Evolutionary conservation across 257 asterid species (phyloP).

Genomic region (Schizonepeta tenuifolia): DNA sequence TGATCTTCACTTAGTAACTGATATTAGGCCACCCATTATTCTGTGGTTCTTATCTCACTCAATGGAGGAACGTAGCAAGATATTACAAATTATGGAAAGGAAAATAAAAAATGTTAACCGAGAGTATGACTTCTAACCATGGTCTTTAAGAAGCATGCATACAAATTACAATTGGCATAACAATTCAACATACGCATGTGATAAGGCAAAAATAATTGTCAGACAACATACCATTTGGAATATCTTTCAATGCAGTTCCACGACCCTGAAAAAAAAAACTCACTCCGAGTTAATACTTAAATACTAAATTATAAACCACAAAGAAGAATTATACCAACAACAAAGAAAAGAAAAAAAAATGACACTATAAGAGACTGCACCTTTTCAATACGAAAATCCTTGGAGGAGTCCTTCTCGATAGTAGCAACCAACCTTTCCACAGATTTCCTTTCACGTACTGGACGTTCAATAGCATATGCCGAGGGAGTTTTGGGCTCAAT

Average conservation of each 20-base stretch:
- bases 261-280: slow-evolving; percentile 66
- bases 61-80: not conserved
- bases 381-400: slow-evolving; percentile 77
- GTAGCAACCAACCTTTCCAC: slow-evolving; percentile 90
- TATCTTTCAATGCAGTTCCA: slow-evolving; percentile 94
- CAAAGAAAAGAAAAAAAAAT: not conserved
- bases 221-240: slow-evolving; percentile 77
- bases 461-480: slow-evolving; percentile 67
- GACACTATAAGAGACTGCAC: slow-evolving; percentile 36
- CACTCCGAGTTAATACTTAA: slow-evolving; percentile 26
- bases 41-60: not conserved
- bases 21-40: not conserved
- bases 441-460: slow-evolving; percentile 92
- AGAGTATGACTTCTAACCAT: not conserved
- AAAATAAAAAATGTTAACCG: slow-evolving; percentile 3
- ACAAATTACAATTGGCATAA: slow-evolving; percentile 15
- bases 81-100: not conserved
- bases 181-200: not conserved
- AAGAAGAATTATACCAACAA: not conserved
- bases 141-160: not conserved
- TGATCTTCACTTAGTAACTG: not conserved
- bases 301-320: not conserved
- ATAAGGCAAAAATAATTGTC: slow-evolving; percentile 20
- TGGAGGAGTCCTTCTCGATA: slow-evolving; percentile 68
- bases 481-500: slow-evolving; percentile 69